Percentiles rank a stretch among this genome's conserved stretches.
Conservation (phyloP, 306 rosid species). For the Quercus glauca region DNA sequence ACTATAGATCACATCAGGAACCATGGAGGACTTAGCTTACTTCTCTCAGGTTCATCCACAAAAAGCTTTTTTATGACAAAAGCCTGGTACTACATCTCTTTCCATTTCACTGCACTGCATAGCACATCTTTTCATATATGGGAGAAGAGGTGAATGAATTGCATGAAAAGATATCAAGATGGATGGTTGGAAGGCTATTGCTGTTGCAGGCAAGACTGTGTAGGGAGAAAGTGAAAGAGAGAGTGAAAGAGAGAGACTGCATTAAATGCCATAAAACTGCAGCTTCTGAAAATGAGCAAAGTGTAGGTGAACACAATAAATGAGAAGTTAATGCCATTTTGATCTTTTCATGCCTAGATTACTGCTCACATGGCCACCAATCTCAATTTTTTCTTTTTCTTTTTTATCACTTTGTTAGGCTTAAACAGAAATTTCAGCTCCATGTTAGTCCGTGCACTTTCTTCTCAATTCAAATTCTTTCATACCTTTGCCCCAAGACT, state of each 20-base stretch:
- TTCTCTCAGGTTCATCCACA: neutral
- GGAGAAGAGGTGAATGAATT: constrained; percentile 13
- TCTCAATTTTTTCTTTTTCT: constrained; percentile 2
- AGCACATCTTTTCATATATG: neutral
- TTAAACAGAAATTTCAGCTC: neutral
- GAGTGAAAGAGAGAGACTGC: constrained; percentile 27
- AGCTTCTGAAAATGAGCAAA: constrained; percentile 37
- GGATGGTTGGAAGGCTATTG: constrained; percentile 34
- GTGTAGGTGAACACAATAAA: constrained; percentile 68
- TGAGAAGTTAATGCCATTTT: constrained; percentile 69
- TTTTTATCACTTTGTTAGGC: neutral
- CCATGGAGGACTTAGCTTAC: neutral
- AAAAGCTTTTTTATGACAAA: neutral
- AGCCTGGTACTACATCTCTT: constrained; percentile 2
- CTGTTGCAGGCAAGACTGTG: constrained; percentile 27
- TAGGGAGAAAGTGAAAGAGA: neutral
- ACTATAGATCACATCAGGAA: constrained; percentile 1
- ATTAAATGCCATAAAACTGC: constrained; percentile 62
- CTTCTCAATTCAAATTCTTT: constrained; percentile 5
- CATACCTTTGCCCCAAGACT: neutral
- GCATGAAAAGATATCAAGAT: constrained; percentile 16
- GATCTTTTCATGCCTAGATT: constrained; percentile 55
- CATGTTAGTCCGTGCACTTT: constrained; percentile 4
- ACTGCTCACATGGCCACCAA: constrained; percentile 27
- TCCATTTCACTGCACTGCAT: neutral